A percentile compares a stretch with the other conserved stretches of the same genome.
Conservation (phyloP, 1,284 basidiomycete genomes). For the Naganishia albida region DNA sequence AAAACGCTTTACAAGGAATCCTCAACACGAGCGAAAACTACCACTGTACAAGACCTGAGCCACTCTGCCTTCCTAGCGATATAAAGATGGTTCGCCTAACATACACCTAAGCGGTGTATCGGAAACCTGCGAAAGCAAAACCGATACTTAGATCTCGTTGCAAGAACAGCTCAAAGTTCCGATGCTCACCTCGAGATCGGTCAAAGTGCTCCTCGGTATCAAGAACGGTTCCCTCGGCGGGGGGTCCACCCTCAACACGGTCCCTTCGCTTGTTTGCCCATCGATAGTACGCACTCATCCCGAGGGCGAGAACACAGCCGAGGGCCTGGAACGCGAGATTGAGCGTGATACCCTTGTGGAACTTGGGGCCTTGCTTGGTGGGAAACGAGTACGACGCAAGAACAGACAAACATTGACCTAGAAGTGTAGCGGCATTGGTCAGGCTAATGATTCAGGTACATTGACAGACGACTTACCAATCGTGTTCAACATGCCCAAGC, state of each 20-base stretch:
- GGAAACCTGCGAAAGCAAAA: constrained; percentile 22
- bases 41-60: too few relatives aligned
- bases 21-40: too few relatives aligned
- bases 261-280: constrained; percentile 54
- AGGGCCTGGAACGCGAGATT: constrained; percentile 55
- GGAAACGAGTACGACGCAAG: constrained; percentile 54
- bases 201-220: constrained; percentile 45
- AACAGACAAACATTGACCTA: constrained; percentile 54
- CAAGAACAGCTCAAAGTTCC: neutral
- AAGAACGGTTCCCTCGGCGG: constrained; percentile 40
- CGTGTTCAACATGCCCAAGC: constrained; percentile 56
- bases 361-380: constrained; percentile 49
- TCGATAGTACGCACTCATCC: constrained; percentile 52
- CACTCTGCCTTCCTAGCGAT: too few relatives aligned
- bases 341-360: constrained; percentile 52
- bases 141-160: neutral
- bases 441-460: too few relatives aligned
- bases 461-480: constrained; percentile 40
- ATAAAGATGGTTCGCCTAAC: too few relatives aligned
- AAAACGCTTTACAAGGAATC: too few relatives aligned
- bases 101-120: constrained; percentile 25
- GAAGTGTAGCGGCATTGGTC: too few relatives aligned
- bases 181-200: constrained; percentile 41
- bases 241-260: constrained; percentile 51
- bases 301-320: constrained; percentile 49